Base-by-base conservation (phyloP, 495 filamentous ascomycete genomes). In the Podospora pseudoanserina region DNA sequence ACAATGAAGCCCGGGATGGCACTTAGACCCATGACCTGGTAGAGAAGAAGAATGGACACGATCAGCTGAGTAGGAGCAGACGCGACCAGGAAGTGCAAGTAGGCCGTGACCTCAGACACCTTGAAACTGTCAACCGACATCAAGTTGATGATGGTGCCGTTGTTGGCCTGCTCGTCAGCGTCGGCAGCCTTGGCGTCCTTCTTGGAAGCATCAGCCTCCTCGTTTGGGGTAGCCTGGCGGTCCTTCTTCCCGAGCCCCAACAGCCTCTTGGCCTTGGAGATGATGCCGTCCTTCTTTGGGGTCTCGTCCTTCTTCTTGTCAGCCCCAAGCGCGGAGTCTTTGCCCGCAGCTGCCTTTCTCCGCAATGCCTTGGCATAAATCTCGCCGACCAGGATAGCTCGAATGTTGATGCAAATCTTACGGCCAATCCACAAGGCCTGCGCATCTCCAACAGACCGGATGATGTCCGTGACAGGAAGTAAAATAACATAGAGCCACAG, bases 121-220 rank as follows among this genome's bases (percentile, higher is more conserved):
- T 99, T 99, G 86, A 97, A 97, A 39, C 95, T 97, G 83, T 99
- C 96, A 65, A 99, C 96, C 11, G 96, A 87, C 96, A 99, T 99
- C 70, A 99, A 79, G 75, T 98, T 99, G 80, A 98, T 98, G 75
- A 99, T 97, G 26, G 94, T 95, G 67, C 96, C 96, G 66, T 93
- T 83, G 70, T 96, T 97, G 20, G 91, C 95, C 78, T 96, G 91
- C 55, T 90, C 87, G 39, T 90, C 86, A 2, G 82, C 70, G 9
- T 84, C 81, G 6, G 74, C 79, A 53, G 78, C 68, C 53, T 82
- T 77, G 60, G 78, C 68, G 26, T 82, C 74, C 16, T 78, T 65
- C 3, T 75, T 67, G 34, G 77, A 71, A 62, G 75, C 69, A 57
- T 65, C 59, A 53, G 80, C 73, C 74, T 74, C 71, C 72, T 63